Conservation (phyloP, 805 yeast genomes). For the Lipomyces yamanashiensis region DNA sequence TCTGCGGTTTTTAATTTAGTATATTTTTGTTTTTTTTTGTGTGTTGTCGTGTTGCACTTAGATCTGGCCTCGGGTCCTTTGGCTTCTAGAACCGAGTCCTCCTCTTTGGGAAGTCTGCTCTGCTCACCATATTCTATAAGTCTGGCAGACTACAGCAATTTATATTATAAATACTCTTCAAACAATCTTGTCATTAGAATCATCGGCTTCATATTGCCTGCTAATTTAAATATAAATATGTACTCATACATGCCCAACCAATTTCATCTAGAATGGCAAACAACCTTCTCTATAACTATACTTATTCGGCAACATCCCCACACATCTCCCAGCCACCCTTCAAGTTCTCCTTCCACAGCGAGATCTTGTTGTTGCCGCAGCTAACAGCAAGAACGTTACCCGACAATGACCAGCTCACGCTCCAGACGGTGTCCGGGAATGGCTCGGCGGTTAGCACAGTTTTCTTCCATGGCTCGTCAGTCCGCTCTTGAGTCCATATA, state of each 20-base stretch:
- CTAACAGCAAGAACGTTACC: constrained; percentile 95
- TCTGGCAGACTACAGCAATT: no score
- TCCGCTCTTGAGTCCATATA: constrained; percentile 87
- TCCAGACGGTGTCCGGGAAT: constrained; percentile 98
- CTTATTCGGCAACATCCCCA: constrained; percentile 87
- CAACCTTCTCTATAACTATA: background rate
- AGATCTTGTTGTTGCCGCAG: constrained; percentile 95
- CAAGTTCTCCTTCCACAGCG: constrained; percentile 93
- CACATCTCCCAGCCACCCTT: constrained; percentile 96
- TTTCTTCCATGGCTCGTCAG: constrained; percentile 72
- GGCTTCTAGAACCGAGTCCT: no score
- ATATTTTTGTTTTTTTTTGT: no score
- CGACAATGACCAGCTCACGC: constrained; percentile 95
- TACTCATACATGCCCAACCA: constrained; percentile 9
- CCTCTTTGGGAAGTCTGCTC: no score
- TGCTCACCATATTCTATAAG: no score
- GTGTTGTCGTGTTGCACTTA: no score
- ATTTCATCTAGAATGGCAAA: background rate
- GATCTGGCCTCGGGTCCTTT: no score
- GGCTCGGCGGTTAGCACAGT: constrained; percentile 72
- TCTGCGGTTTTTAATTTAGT: no score
- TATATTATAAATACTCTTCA: background rate
- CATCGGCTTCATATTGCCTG: background rate
- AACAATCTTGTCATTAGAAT: no score
- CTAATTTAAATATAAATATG: background rate